phyloP scores from a whole-genome alignment of 352 stramenopile genomes.

The Phytophthora tubulina region DNA sequence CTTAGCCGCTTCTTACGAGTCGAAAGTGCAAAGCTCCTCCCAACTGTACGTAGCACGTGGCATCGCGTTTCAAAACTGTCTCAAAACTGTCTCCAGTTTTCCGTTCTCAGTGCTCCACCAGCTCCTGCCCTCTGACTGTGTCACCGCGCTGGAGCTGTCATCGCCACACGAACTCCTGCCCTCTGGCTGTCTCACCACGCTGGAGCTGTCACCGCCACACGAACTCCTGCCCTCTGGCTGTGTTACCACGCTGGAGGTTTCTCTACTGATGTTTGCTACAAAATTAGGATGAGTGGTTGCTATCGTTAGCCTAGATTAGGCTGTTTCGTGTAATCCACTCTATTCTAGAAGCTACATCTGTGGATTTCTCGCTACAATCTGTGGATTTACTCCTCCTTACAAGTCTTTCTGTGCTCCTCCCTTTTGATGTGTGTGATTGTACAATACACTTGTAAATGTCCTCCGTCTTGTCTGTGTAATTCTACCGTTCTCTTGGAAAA shows the following conservation, averaged over 20 bases:
- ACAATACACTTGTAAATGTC: no score
- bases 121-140: conserved; percentile 1
- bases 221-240: no score
- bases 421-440: background rate
- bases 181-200: no score
- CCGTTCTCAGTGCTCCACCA: no score
- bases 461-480: no score
- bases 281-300: background rate
- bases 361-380: background rate
- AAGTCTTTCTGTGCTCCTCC: background rate
- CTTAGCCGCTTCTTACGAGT: background rate
- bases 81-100: background rate
- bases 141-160: background rate
- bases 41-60: background rate
- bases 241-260: background rate
- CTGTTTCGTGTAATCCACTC: background rate
- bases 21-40: background rate
- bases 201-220: no score
- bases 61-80: background rate
- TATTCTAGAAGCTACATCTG: background rate
- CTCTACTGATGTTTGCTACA: background rate
- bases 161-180: no score
- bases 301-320: background rate
- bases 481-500: no score
- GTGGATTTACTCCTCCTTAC: background rate